These are phyloP conservation scores for Pelargonium australe DNA, from an alignment of 441 rosid genomes.

Conservation along the genomic window DNA sequence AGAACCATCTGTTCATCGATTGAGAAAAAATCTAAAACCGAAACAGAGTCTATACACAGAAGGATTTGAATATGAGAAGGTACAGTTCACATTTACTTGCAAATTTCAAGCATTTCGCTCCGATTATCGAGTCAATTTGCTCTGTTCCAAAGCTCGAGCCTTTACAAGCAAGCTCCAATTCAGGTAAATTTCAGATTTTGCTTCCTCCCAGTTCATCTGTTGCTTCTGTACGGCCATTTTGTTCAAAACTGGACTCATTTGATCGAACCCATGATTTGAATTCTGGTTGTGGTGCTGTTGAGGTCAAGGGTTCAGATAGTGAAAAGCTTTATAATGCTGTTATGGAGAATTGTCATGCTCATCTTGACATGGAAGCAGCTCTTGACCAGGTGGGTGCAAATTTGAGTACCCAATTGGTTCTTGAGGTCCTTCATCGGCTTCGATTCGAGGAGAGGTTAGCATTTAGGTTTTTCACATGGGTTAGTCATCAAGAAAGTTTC, in stretches of 20 bases:
- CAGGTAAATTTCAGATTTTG: neutral
- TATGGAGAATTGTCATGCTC: constrained; percentile 32
- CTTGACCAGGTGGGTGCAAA: constrained; percentile 47
- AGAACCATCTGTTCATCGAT: neutral
- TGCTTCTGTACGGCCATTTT: too few relatives aligned
- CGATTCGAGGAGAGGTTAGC: constrained; percentile 69
- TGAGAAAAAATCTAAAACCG: neutral
- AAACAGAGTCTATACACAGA: neutral
- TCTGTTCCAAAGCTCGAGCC: neutral
- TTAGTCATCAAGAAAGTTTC: constrained; percentile 49
- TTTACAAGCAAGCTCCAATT: neutral
- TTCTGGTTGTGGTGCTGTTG: neutral
- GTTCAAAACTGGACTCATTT: too few relatives aligned
- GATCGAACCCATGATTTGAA: too few relatives aligned
- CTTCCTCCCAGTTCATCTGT: neutral
- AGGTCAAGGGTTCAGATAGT: constrained; percentile 19
- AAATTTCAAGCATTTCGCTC: constrained; percentile 1
- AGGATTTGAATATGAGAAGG: neutral
- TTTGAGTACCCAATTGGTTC: constrained; percentile 51
- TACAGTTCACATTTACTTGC: neutral
- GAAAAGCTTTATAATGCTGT: constrained; percentile 40
- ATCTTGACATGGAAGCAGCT: constrained; percentile 49
- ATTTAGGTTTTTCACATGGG: constrained; percentile 77
- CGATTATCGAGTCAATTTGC: neutral
- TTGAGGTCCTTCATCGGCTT: constrained; percentile 55